A percentile compares a stretch with the other conserved stretches of the same genome.
These are phyloP conservation scores for Hypericum perforatum DNA, from an alignment of 345 rosid species.

Conservation along the genomic window DNA sequence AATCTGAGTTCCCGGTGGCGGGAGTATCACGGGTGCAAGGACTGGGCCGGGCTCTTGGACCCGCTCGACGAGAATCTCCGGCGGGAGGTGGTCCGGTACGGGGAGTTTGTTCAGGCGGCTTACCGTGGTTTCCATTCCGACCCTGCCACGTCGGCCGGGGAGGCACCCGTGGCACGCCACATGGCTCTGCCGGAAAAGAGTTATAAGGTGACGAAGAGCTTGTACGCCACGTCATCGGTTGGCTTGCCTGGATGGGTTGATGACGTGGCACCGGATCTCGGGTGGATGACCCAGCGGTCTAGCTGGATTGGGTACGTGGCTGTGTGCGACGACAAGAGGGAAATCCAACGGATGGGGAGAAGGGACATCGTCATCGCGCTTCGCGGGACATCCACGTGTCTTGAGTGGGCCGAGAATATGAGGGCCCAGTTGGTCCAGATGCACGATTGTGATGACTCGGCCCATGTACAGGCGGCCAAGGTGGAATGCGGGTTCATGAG, in stretches of 20 bases:
- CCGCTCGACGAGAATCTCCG: slow-evolving; percentile 58
- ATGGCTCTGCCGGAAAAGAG: slow-evolving; percentile 63
- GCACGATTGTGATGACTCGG: background rate
- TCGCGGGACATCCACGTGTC: slow-evolving; percentile 90
- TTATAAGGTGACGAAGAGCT: slow-evolving; percentile 61
- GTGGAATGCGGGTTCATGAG: slow-evolving; percentile 24
- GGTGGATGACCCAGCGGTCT: slow-evolving; percentile 91
- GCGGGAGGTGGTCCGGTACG: slow-evolving; percentile 49
- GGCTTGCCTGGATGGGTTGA: slow-evolving; percentile 82
- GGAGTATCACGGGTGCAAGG: slow-evolving; percentile 44
- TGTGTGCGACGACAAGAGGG: slow-evolving; percentile 62
- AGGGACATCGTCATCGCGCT: slow-evolving; percentile 84
- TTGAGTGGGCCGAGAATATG: slow-evolving; percentile 92
- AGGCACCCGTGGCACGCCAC: slow-evolving; percentile 41
- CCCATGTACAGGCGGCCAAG: slow-evolving; percentile 10
- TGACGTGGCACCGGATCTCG: slow-evolving; percentile 67
- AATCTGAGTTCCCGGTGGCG: slow-evolving; percentile 65
- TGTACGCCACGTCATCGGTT: slow-evolving; percentile 85
- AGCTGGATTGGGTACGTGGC: slow-evolving; percentile 97
- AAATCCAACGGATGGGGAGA: slow-evolving; percentile 93
- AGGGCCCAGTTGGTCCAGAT: slow-evolving; percentile 31
- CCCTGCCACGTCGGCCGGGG: slow-evolving; percentile 52
- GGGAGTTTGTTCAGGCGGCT: slow-evolving; percentile 45
- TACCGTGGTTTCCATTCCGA: slow-evolving; percentile 64
- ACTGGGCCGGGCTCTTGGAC: slow-evolving; percentile 47